phyloP scores from a whole-genome alignment of 805 yeast genomes.

The Yarrowia bubula region DNA sequence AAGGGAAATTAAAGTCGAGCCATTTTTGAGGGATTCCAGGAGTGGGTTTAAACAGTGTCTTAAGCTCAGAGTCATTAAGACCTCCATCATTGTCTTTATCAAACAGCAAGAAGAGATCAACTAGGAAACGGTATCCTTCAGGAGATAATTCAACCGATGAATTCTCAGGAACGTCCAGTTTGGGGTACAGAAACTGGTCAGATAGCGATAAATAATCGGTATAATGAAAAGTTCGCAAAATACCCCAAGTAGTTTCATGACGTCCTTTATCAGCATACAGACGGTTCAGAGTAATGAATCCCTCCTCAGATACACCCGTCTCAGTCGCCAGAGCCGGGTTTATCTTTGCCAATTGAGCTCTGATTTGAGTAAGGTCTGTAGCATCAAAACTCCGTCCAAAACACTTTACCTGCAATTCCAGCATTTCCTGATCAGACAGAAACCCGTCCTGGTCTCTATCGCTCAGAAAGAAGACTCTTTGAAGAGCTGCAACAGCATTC shows the following conservation, averaged over 20 bases:
- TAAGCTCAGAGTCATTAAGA: conserved; percentile 67
- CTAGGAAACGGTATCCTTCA: conserved; percentile 84
- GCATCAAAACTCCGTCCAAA: conserved; percentile 58
- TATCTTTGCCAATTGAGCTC: conserved; percentile 39
- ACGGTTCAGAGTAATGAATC: conserved; percentile 74
- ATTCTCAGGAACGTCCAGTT: conserved; percentile 65
- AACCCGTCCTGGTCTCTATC: conserved; percentile 90
- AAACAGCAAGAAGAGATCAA: conserved; percentile 80
- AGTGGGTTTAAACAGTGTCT: conserved; percentile 73
- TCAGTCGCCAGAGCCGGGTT: conserved; percentile 38
- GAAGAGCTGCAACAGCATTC: conserved; percentile 68
- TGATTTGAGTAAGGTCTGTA: conserved; percentile 42
- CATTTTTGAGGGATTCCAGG: conserved; percentile 90
- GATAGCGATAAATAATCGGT: conserved; percentile 86
- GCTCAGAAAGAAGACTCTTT: conserved; percentile 74
- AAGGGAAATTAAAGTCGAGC: conserved; percentile 82
- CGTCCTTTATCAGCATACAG: conserved; percentile 87
- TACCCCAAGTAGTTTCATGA: conserved; percentile 97
- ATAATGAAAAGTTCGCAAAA: conserved; percentile 80
- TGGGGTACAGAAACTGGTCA: conserved; percentile 77
- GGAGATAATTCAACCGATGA: conserved; percentile 92
- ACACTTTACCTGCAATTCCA: conserved; percentile 68
- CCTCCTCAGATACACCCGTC: conserved; percentile 66
- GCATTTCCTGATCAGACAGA: conserved; percentile 67
- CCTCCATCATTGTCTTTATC: conserved; percentile 98